Base-by-base conservation (phyloP, 2,329 filamentous ascomycete species). In the Colletotrichum navitas region DNA sequence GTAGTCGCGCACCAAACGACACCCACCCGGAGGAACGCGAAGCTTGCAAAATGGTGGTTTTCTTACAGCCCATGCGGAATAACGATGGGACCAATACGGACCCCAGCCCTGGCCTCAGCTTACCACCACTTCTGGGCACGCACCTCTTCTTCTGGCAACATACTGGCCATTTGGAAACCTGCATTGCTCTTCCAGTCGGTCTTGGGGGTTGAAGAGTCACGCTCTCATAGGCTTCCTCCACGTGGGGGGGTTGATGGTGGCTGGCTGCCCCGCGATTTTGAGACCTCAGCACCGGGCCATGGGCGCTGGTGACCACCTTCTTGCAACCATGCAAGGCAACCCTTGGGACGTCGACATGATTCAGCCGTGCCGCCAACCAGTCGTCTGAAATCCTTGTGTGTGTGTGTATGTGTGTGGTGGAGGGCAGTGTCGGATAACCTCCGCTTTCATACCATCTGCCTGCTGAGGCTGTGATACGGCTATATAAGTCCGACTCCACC, bases 241-340 rank as follows among this genome's bases (percentile, higher is more conserved):
- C 75, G 75, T 75, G 75, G 74, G 74, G 69, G 69, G 32, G 69
- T 26, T 65, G 66, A 55, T 45, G 55, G 70, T 71, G 70, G 70
- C 70, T 72, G 66, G 56, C 67, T 72, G 55, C 70, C 66, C 66
- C 61, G 55, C 55, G 70, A 61, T 66, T 60, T 62, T 66, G 67
- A 72, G 70, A 72, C 66, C 74, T 68, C 71, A 72, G 74, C 64
- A 72, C 68, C 67, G 54, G 45, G 54, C 60, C 54, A 72, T 73
- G 54, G 68, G 63, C 71, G 72, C 74, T 69, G 74, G 75, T 76
- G 76, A 77, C 74, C 76, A 75, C 76, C 72, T 39, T 64, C 68
- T 63, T 67, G 51, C 62, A 51, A 55, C 70, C 74, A 76, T 75
- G 76, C 77, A 76, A 75, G 76, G 77, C 75, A 76, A 72, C 72